phyloP scores from a whole-genome alignment of 768 basidiomycete species.

The Podaxis sp. region DNA sequence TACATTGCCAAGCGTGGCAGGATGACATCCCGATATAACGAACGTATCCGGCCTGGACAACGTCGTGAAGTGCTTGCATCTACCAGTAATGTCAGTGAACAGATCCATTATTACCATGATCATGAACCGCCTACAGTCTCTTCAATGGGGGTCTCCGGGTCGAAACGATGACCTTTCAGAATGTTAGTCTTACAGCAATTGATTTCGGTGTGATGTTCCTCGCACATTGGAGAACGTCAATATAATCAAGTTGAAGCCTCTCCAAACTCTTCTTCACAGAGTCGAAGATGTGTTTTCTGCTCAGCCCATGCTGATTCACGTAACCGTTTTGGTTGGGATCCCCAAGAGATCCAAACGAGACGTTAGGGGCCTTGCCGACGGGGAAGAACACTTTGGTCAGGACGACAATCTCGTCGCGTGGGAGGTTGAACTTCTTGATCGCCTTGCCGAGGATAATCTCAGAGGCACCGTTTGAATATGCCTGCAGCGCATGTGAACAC shows the following conservation, averaged over 20 bases:
- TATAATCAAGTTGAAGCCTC: constrained; percentile 71
- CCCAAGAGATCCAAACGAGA: constrained; percentile 8
- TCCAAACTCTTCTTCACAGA: constrained; percentile 61
- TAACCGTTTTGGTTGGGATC: constrained; percentile 42
- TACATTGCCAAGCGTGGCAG: constrained; percentile 57
- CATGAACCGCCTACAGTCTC: constrained; percentile 40
- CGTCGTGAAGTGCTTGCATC: constrained; percentile 71
- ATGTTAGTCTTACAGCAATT: constrained; percentile 28
- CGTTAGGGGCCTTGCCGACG: constrained; percentile 24
- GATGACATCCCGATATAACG: constrained; percentile 62
- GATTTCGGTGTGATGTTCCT: neutral
- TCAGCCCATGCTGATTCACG: constrained; percentile 52
- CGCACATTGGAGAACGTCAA: constrained; percentile 74
- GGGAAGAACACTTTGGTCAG: constrained; percentile 60
- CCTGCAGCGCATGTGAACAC: constrained; percentile 28
- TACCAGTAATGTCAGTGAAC: constrained; percentile 17
- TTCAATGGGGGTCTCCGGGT: constrained; percentile 57
- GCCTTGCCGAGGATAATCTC: constrained; percentile 71
- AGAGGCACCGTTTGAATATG: constrained; percentile 65
- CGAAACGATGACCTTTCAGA: constrained; percentile 52
- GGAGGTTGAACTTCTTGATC: constrained; percentile 62
- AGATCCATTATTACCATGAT: neutral
- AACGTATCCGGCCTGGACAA: constrained; percentile 61
- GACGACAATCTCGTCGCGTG: constrained; percentile 72
- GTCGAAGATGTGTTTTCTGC: constrained; percentile 70